Percentiles rank a stretch among this genome's conserved stretches.
Conservation (phyloP, 108 stramenopile species). For the Stephanodiscus minutulus region DNA sequence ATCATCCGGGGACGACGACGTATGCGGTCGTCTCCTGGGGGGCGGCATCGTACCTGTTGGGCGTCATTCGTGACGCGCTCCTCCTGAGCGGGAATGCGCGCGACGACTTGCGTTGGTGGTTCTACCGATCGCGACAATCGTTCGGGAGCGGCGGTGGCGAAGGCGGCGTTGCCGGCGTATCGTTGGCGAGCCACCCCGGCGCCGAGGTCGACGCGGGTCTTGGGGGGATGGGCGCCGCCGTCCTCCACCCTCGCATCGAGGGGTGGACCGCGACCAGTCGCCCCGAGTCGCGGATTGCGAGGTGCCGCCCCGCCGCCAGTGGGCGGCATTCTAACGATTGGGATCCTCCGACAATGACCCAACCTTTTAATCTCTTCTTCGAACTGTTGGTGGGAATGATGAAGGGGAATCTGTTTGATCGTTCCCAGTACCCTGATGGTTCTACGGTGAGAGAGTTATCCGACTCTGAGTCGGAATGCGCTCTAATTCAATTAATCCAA, state of each 20-base stretch:
- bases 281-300: constrained; percentile 10
- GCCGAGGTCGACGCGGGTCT: not conserved
- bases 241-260: constrained; percentile 33
- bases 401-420: constrained; percentile 25
- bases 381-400: constrained; percentile 38
- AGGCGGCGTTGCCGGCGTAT: not conserved
- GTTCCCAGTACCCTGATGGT: not conserved
- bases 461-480: constrained; percentile 1
- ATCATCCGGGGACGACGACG: not conserved
- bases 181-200: not conserved
- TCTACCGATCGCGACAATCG: not conserved
- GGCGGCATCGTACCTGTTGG: constrained; percentile 29
- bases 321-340: constrained; percentile 29
- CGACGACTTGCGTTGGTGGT: constrained; percentile 24
- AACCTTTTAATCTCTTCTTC: constrained; percentile 29
- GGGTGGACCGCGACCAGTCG: constrained; percentile 18
- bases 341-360: constrained; percentile 37
- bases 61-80: constrained; percentile 30
- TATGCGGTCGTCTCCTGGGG: constrained; percentile 20
- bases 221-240: not conserved
- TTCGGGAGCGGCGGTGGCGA: not conserved
- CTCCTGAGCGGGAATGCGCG: constrained; percentile 37
- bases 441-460: not conserved
- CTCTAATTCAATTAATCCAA: constrained; percentile 15
- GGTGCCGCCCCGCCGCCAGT: too few species aligned